Percentiles rank a stretch among this genome's conserved stretches.
These are phyloP conservation scores for Kuraishia capsulata DNA, from an alignment of 805 yeast genomes.

Conservation along the genomic window DNA sequence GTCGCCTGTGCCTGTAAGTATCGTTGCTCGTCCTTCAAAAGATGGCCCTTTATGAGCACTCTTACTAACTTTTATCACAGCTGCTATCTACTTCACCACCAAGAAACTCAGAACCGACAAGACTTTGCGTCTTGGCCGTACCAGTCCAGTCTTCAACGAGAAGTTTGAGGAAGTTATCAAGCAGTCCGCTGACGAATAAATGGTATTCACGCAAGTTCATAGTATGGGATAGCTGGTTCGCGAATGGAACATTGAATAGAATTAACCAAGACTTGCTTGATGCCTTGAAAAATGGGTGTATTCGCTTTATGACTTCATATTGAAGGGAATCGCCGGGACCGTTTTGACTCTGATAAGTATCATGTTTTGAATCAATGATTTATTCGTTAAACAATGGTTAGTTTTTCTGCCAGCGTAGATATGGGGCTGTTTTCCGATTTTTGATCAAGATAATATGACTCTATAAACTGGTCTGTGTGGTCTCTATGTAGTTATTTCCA, in stretches of 20 bases:
- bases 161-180: conserved; percentile 25
- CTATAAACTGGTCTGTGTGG: too few relatives aligned
- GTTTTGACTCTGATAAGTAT: too few relatives aligned
- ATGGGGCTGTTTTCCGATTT: too few relatives aligned
- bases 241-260: background rate
- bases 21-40: background rate
- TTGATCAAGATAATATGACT: too few relatives aligned
- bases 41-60: too few relatives aligned
- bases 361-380: too few relatives aligned
- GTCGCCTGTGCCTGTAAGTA: conserved; percentile 30
- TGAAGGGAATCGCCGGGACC: too few relatives aligned
- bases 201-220: background rate
- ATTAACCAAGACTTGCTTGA: background rate
- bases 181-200: conserved; percentile 10
- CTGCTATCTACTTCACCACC: conserved; percentile 42
- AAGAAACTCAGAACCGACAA: conserved; percentile 41
- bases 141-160: conserved; percentile 31
- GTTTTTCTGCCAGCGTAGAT: too few relatives aligned
- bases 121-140: conserved; percentile 39
- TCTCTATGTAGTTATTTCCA: too few relatives aligned
- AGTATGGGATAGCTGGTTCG: background rate
- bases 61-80: conserved; percentile 4
- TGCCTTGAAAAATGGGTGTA: too few relatives aligned
- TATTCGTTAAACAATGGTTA: too few relatives aligned
- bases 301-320: too few relatives aligned